Conservation (phyloP, 2,329 filamentous ascomycete genomes). For the Alternaria dauci region DNA sequence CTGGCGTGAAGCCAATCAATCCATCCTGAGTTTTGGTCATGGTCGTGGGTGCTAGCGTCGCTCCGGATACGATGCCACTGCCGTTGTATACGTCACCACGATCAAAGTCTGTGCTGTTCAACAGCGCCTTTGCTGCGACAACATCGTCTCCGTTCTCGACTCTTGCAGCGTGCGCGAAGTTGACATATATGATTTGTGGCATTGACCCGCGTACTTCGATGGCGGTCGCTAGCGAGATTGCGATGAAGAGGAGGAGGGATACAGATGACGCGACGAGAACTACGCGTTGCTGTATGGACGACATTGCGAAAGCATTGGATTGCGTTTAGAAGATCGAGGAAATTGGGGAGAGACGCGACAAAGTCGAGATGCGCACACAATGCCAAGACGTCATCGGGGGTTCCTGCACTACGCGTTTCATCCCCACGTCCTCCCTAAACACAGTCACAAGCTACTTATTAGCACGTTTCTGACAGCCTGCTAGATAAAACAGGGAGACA, state of each 20-base stretch:
- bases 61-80: conserved; percentile 22
- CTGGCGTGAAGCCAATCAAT: conserved; percentile 34
- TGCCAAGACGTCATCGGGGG: conserved; percentile 17
- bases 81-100: conserved; percentile 38
- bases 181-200: conserved; percentile 33
- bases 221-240: conserved; percentile 38
- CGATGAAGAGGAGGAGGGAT: conserved; percentile 38
- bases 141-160: conserved; percentile 24
- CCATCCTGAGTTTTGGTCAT: conserved; percentile 33
- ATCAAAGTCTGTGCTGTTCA: conserved; percentile 43
- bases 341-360: not conserved
- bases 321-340: not conserved
- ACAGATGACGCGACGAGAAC: conserved; percentile 37
- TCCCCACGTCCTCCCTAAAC: conserved; percentile 12
- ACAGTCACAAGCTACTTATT: not conserved
- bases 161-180: conserved; percentile 39
- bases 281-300: conserved; percentile 29
- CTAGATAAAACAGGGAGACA: not conserved
- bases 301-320: conserved; percentile 24
- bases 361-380: conserved; percentile 6
- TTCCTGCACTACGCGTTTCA: conserved; percentile 34
- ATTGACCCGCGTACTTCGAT: conserved; percentile 39
- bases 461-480: not conserved
- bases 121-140: conserved; percentile 31
- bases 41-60: conserved; percentile 21